Evolutionary conservation across 2,329 filamentous ascomycete species (phyloP).

Genomic region (Samsoniella hepiali): DNA sequence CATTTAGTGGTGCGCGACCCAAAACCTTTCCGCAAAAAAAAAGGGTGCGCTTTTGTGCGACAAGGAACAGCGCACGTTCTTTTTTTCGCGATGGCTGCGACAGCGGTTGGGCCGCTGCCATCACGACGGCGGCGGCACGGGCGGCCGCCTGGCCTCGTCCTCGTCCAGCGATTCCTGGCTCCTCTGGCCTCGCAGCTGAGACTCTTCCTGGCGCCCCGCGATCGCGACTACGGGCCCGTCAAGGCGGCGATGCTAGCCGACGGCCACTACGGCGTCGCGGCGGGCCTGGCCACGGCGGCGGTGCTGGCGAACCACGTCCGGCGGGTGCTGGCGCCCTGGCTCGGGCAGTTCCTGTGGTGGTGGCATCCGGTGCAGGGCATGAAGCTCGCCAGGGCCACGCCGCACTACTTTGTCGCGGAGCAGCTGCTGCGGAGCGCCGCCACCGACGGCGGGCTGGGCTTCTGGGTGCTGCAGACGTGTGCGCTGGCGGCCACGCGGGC

Average conservation of each 20-base stretch:
- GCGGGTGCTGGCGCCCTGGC: slow-evolving; percentile 30
- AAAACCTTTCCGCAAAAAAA: background rate
- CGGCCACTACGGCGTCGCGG: slow-evolving; percentile 26
- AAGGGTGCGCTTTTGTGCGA: background rate
- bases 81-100: background rate
- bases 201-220: slow-evolving; percentile 5
- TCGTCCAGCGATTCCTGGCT: background rate
- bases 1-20: slow-evolving; percentile 4
- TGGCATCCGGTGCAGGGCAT: slow-evolving; percentile 33
- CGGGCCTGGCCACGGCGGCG: slow-evolving; percentile 32
- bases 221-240: slow-evolving; percentile 11
- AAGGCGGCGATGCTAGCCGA: slow-evolving; percentile 25
- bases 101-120: background rate
- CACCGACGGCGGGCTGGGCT: slow-evolving; percentile 17
- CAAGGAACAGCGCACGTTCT: background rate
- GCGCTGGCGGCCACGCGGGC: slow-evolving; percentile 9
- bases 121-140: background rate
- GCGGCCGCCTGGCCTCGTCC: background rate
- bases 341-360: slow-evolving; percentile 32
- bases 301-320: slow-evolving; percentile 39
- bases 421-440: slow-evolving; percentile 21
- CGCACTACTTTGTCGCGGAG: slow-evolving; percentile 34
- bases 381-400: slow-evolving; percentile 35
- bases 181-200: background rate
- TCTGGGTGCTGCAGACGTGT: slow-evolving; percentile 15